Evolutionary conservation across 2,329 filamentous ascomycete genomes (phyloP), one percentile per base, ranked within the genome.

Genomic region (Claviceps citrina): DNA sequence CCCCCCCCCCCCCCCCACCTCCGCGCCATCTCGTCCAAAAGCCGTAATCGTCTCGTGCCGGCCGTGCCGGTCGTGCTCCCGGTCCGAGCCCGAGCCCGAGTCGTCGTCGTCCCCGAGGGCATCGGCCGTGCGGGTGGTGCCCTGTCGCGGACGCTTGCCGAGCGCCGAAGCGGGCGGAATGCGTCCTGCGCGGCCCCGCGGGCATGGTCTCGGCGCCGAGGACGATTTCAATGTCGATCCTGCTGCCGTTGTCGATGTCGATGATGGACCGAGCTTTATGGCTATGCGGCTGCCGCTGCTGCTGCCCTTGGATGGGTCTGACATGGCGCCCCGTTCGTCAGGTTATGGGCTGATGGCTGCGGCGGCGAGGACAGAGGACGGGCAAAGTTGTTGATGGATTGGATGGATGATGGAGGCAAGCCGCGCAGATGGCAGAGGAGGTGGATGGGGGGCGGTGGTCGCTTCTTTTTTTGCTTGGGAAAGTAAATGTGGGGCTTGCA

Each of bases 1-100:
- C 19, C 50, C 56, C 43, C 32, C 62, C 55, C 46, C 56, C 47
- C 46, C 54, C 45, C 54, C 71, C 62, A 47, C 58, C 45, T 61
- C 60, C 12, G 58, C 57, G 8, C 58, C 58, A 10, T 70, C 67
- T 20, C 54, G 59, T 1, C 65, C 66, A 44, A 73, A 70, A 0
- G 64, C 68, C 7, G 66, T 67, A 24, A 76, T 70, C 19, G 51
- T 54, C 49, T 74, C 66, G 45, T 66, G 61, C 22, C 52, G 58
- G 25, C 50, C 53, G 39, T 47, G 44, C 30, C 41, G 43, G 16
- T 18, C 13, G 8, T 42, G 45, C 19, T 52, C 54, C 24, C 55
- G 52, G 37, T 61, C 63, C 3, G 57, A 55, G 30, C 66, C 65
- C 5, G 64, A 65, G 36, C 65, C 65, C 31, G 62, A 65, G 36